Base-by-base conservation (phyloP, 2,329 filamentous ascomycete species). In the Fusarium verticillioides region DNA sequence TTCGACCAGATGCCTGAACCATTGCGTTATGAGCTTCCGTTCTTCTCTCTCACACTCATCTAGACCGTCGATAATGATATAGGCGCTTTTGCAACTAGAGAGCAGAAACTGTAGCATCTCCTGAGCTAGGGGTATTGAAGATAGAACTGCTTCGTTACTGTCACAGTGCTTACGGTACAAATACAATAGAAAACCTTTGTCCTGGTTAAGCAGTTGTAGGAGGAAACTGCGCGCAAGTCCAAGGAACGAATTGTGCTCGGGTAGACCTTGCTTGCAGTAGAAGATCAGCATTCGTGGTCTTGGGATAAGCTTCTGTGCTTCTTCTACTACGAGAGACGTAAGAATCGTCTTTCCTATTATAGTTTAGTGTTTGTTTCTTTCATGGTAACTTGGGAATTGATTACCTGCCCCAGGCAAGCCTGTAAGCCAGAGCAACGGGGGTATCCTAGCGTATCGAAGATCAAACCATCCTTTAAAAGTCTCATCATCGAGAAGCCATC, bases 61-160 rank as follows among this genome's bases (percentile, higher is more conserved):
- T 0, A 53, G 12, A 2, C 50, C 50, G 0, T 53, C 50, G 13
- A 53, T 26, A 8, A 53, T n/a, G 12, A 53, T 39, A 16, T 53
- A 53, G 1, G 18, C 34, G 7, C 3, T 30, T 5, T 32, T 6
- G 3, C 28, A 49, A 9, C n/a, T 21, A 11, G 34, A 26, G 0
- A 34, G 43, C 4, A 46, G 5, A 7, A 46, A 46, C 0, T 13
- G 19, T 0, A 46, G 4, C 0, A 46, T 46, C n/a, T 53, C 50
- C 8, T 53, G 10, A 0, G 0, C 12, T 0, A 37, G 8, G 15
- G 7, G 9, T 0, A 18, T 12, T 10, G 50, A 53, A 7, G 34
- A 36, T 0, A 39, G 4, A 3, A 37, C 15, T 7, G 32, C 50
- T 16, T 26, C 32, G 3, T 26, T 19, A 21, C 50, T 53, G 2